These are phyloP conservation scores for Ceriops tagal DNA, from an alignment of 345 rosid species.

Conservation along the genomic window DNA sequence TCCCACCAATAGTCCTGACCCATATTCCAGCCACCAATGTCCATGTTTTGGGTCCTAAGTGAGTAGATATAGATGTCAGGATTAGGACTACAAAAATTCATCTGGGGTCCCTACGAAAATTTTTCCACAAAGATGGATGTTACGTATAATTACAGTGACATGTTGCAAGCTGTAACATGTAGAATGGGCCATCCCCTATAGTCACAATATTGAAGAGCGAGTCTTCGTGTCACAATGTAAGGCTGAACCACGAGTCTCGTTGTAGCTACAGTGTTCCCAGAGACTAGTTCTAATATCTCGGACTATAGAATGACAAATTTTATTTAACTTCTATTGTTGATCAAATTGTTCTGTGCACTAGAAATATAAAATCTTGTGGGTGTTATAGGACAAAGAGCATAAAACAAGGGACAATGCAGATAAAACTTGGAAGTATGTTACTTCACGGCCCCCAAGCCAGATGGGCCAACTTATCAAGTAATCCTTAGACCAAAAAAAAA, in stretches of 20 bases:
- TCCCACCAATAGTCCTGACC: slow-evolving; percentile 32
- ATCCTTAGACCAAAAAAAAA: slow-evolving; percentile 23
- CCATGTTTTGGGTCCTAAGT: slow-evolving; percentile 38
- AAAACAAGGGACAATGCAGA: background rate
- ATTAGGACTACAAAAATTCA: too few relatives aligned
- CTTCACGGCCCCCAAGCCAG: slow-evolving; percentile 5
- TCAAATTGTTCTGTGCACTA: background rate
- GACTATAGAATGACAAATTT: slow-evolving; percentile 7
- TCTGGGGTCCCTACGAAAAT: too few relatives aligned
- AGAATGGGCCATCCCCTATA: too few relatives aligned
- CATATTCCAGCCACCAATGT: slow-evolving; percentile 35
- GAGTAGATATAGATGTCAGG: too few relatives aligned
- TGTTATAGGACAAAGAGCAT: background rate
- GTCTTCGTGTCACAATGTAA: too few relatives aligned
- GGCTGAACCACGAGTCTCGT: too few relatives aligned
- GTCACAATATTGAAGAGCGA: too few relatives aligned
- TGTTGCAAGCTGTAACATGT: too few relatives aligned
- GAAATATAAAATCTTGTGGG: background rate
- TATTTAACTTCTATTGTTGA: background rate
- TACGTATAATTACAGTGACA: too few relatives aligned
- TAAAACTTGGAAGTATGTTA: background rate
- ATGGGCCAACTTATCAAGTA: slow-evolving; percentile 14
- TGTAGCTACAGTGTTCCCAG: too few relatives aligned
- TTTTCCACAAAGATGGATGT: too few relatives aligned
- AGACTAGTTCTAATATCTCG: background rate